Base-by-base conservation (phyloP, 1,139 yeast species). In the Arxiozyma heterogenica region DNA sequence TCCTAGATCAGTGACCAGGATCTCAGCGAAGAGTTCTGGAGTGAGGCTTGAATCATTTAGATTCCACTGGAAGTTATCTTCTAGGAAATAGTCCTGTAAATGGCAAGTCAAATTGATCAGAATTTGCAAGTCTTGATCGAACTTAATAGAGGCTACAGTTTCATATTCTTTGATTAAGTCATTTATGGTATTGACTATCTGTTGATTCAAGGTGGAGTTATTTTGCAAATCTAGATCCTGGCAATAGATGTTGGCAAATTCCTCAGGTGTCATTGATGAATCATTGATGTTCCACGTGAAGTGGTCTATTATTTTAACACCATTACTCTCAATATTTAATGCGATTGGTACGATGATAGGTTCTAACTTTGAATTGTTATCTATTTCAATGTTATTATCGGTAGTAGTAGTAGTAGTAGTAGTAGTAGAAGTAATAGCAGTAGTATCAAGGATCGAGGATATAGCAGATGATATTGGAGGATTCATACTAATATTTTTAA, bases 31-130 rank as follows among this genome's bases (percentile, higher is more conserved):
- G 51, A 73, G 73, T 66, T 90, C 96, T 0, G 98, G 97, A 0
- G 94, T 82, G n/a, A 77, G 74, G 7, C 61, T 55, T 34, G 58
- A 57, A 48, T 68, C 71, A 50, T 59, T 75, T 57, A 93, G 74
- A 66, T 93, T 95, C 98, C 98, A 93, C 69, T 93, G 98, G 61
- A 93, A 85, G 66, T 87, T 86, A 71, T 93, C 99, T 63, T 91
- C 96, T 64, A 85, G 89, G 50, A 91, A 76, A 63, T 84, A 84
- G 64, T 87, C 87, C 62, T 90, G 90, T 58, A 93, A 75, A 66
- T 86, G 89, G 46, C 94, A 90, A 17, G 94, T 84, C 52, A 93
- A 71, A 59, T 89, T 88, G 46, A 93, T 79, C 7, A 93, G 78
- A 5, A 88, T 95, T 62, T 86, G 94, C 41, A 83, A 70, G 52